Evolutionary conservation across 257 asterid genomes (phyloP).

Genomic region (Eustoma russellianum): DNA sequence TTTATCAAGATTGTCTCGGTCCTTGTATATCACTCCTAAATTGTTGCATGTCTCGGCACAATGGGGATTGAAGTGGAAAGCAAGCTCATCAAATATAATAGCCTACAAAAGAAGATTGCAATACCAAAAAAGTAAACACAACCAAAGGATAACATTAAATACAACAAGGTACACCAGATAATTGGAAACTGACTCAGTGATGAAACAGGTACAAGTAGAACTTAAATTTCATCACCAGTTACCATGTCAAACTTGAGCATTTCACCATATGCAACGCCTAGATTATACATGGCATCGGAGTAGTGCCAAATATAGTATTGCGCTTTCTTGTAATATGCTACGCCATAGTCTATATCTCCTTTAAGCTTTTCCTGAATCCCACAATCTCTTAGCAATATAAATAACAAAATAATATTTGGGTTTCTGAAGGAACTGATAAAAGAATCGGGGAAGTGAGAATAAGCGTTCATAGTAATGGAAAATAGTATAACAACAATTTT

Average conservation of each 20-base stretch:
- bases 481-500: background rate
- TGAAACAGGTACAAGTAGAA: background rate
- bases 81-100: constrained; percentile 93
- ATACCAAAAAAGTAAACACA: background rate
- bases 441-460: too few species aligned
- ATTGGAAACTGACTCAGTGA: background rate
- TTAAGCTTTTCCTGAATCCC: constrained; percentile 81
- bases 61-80: constrained; percentile 98
- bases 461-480: background rate
- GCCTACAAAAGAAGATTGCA: constrained; percentile 59
- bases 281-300: constrained; percentile 99
- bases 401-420: background rate
- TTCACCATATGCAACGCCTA: constrained; percentile 99
- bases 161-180: background rate
- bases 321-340: constrained; percentile 86
- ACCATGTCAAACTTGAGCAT: constrained; percentile 99
- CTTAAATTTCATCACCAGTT: background rate
- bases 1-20: constrained; percentile 96
- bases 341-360: constrained; percentile 91
- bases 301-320: constrained; percentile 93
- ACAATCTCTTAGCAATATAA: constrained; percentile 12
- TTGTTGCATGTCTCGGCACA: constrained; percentile 99
- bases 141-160: background rate
- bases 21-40: constrained; percentile 96
- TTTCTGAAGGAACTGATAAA: too few species aligned